Evolutionary conservation across 1,284 basidiomycete genomes (phyloP).

Genomic region (Trichosporon sp.): DNA sequence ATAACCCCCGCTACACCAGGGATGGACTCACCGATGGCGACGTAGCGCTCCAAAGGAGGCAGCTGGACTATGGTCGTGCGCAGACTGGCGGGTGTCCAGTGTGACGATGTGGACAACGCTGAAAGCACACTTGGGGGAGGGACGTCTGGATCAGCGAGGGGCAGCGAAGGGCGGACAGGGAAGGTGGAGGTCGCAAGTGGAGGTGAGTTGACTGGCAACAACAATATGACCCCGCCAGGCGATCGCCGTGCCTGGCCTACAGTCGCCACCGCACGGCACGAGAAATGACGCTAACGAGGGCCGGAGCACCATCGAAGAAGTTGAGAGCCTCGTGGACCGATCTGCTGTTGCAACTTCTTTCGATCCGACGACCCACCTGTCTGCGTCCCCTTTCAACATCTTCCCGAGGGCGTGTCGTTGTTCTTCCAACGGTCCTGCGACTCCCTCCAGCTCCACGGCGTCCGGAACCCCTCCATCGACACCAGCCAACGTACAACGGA

Average conservation of each 20-base stretch:
- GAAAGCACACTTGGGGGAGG: background rate
- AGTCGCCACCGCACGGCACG: background rate
- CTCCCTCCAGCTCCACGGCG: no score
- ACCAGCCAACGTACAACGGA: no score
- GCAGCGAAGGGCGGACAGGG: background rate
- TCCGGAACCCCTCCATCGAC: no score
- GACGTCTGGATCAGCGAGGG: background rate
- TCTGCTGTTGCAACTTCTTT: background rate
- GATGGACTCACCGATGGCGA: background rate
- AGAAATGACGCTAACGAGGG: background rate
- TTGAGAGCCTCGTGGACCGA: background rate
- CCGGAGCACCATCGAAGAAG: background rate
- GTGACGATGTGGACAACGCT: constrained; percentile 5
- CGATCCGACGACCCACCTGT: no score
- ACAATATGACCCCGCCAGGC: constrained; percentile 33
- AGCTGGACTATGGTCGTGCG: background rate
- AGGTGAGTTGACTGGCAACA: background rate
- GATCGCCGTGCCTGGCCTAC: constrained; percentile 20
- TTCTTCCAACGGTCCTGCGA: no score
- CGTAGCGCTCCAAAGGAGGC: constrained; percentile 6
- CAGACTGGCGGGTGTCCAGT: background rate
- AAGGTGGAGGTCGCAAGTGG: background rate
- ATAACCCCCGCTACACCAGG: background rate
- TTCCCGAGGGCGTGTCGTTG: no score
- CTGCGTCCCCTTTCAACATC: no score